These are phyloP conservation scores for Geotrichum citri-aurantii DNA, from an alignment of 1,139 yeast genomes.

Conservation along the genomic window DNA sequence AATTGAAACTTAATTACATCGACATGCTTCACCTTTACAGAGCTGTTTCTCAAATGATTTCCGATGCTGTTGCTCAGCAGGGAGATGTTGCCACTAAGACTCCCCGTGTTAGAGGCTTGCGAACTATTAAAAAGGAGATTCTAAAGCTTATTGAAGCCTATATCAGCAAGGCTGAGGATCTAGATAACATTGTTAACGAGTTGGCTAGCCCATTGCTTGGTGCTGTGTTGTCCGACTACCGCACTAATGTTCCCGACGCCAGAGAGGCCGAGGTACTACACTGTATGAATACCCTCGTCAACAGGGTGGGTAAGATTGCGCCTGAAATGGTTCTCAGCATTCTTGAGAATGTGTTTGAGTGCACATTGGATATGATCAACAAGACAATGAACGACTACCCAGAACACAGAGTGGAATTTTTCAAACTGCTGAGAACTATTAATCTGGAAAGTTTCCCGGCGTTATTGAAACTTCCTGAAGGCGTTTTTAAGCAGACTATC, in stretches of 20 bases:
- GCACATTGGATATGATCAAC: constrained; percentile 91
- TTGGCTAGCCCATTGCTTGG: constrained; percentile 77
- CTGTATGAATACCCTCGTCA: constrained; percentile 87
- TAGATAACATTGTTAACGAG: constrained; percentile 78
- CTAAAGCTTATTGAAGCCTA: constrained; percentile 85
- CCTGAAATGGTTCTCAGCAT: constrained; percentile 90
- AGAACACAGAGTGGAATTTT: constrained; percentile 95
- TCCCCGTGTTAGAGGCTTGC: constrained; percentile 88
- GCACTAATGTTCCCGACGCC: constrained; percentile 86
- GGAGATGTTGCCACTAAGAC: constrained; percentile 93
- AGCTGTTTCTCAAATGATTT: constrained; percentile 84
- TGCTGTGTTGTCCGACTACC: constrained; percentile 86
- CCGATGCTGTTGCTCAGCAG: constrained; percentile 71
- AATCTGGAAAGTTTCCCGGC: constrained; percentile 83
- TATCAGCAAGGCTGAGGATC: constrained; percentile 77
- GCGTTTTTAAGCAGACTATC: constrained; percentile 82
- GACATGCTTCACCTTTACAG: constrained; percentile 86
- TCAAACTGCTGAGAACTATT: constrained; percentile 80
- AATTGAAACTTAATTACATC: constrained; percentile 76
- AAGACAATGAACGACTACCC: constrained; percentile 95
- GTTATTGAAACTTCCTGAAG: constrained; percentile 83
- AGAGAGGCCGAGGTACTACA: constrained; percentile 96
- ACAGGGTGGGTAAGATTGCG: constrained; percentile 79
- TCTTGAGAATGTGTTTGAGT: constrained; percentile 85
- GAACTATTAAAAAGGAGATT: constrained; percentile 94